These are phyloP conservation scores for Magnusiomyces paraingens DNA, from an alignment of 1,139 yeast species.

Conservation along the genomic window DNA sequence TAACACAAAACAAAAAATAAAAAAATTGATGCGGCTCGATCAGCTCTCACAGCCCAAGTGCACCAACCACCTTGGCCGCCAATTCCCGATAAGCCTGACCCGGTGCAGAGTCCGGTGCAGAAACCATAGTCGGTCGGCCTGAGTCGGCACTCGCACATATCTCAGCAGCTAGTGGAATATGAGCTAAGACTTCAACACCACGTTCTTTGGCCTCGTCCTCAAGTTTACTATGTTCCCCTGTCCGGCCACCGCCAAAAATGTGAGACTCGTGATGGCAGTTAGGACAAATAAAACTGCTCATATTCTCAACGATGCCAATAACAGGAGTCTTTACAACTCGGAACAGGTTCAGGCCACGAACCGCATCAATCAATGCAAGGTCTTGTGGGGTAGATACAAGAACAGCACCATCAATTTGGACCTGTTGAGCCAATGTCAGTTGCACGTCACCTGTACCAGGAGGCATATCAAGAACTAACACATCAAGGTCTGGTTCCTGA, in stretches of 20 bases:
- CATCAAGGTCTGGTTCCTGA: constrained; percentile 43
- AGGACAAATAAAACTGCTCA: constrained; percentile 74
- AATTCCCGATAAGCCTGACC: not conserved
- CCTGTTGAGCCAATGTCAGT: constrained; percentile 68
- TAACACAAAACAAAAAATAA: no score
- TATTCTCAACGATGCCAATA: constrained; percentile 73
- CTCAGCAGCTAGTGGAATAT: constrained; percentile 60
- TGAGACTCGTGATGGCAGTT: constrained; percentile 68
- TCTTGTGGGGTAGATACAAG: constrained; percentile 87
- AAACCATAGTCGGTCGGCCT: constrained; percentile 58
- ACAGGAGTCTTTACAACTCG: constrained; percentile 67
- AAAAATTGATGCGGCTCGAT: no score
- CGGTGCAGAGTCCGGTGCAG: constrained; percentile 35
- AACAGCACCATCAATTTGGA: constrained; percentile 72
- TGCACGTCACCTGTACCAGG: constrained; percentile 94
- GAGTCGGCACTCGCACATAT: constrained; percentile 56
- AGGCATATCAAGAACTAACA: constrained; percentile 75
- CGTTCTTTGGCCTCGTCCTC: constrained; percentile 54
- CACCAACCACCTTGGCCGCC: not conserved
- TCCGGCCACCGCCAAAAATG: constrained; percentile 54
- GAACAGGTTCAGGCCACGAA: constrained; percentile 76
- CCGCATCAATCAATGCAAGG: constrained; percentile 73
- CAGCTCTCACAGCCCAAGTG: no score
- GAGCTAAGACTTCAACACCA: constrained; percentile 50
- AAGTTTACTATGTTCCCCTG: not conserved